These are phyloP conservation scores for Claviceps purpurea DNA, from an alignment of 2,329 filamentous ascomycete genomes.

Conservation along the genomic window DNA sequence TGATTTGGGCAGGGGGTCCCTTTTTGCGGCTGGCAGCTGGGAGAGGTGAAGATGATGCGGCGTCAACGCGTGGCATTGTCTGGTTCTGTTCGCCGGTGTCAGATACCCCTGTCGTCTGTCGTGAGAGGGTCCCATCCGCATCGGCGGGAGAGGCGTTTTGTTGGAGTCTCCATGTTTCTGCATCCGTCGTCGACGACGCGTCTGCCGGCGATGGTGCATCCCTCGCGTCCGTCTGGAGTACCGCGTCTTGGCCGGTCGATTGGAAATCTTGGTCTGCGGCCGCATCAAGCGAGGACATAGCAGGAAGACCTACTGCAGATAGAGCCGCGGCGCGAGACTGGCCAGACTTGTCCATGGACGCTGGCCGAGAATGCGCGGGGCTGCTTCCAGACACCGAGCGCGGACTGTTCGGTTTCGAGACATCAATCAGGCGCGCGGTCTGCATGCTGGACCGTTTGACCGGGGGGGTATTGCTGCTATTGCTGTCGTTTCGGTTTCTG, in stretches of 20 bases:
- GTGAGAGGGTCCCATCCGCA: background rate
- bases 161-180: background rate
- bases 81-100: background rate
- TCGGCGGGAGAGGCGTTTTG: background rate
- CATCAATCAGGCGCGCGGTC: slow-evolving; percentile 46
- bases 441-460: slow-evolving; percentile 33
- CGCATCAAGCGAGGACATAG: slow-evolving; percentile 22
- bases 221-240: background rate
- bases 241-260: background rate
- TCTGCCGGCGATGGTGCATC: background rate
- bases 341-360: slow-evolving; percentile 32
- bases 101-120: background rate
- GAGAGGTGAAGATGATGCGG: too few relatives aligned
- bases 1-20: background rate
- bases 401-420: slow-evolving; percentile 38
- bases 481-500: slow-evolving; percentile 22
- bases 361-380: slow-evolving; percentile 33
- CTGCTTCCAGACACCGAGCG: slow-evolving; percentile 33
- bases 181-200: background rate
- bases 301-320: slow-evolving; percentile 27
- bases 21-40: background rate
- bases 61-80: background rate
- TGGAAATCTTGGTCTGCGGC: slow-evolving; percentile 18
- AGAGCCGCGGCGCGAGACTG: slow-evolving; percentile 27
- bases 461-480: slow-evolving; percentile 24